Base-by-base conservation (phyloP, 2,329 filamentous ascomycete genomes). In the Colletotrichum sp. region DNA sequence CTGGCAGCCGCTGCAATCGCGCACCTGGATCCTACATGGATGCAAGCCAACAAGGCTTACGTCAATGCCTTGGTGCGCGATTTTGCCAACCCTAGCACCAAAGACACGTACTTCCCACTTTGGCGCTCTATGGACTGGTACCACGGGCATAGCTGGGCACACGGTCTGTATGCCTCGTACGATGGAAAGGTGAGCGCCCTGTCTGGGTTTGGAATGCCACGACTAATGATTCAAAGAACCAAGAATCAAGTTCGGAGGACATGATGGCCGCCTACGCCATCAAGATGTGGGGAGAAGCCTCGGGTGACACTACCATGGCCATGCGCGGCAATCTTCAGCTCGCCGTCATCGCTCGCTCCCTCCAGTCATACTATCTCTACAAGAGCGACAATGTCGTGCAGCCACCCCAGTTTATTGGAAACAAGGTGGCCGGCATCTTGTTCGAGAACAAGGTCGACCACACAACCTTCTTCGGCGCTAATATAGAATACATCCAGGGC, bases 371-470 rank as follows among this genome's bases (percentile, higher is more conserved):
- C 87, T 98, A 98, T 86, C 91, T 98, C 64, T 94, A 98, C 87
- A 88, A 90, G 8, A 88, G 85, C 52, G 87, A 90, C 84, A 98
- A 98, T 83, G 88, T 85, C 68, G 85, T 89, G 22, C 91, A 98
- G 80, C 96, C 96, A 0, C 79, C 88, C 1, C 87, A 93, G n/a
- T 98, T 98, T 82, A 92, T 95, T 77, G 91, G 88, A 57, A 98
- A 98, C 88, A 96, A 94, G 84, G 91, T 90, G 48, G 88, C 89
- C 4, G 91, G 91, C 8, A 93, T 93, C 78, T 83, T 98, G 11
- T 98, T 98, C 81, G 96, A 98, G 85, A 98, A 98, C 87, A 98
- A 98, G 86, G 90, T 96, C 70, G 95, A 98, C 83, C 95, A 98
- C 84, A 94, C 94, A 5, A 98, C 96, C 1, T 98, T 95, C 85